A percentile compares a stretch with the other conserved stretches of the same genome.
Conservation (phyloP, 257 asterid species). For the Vinca minor region DNA sequence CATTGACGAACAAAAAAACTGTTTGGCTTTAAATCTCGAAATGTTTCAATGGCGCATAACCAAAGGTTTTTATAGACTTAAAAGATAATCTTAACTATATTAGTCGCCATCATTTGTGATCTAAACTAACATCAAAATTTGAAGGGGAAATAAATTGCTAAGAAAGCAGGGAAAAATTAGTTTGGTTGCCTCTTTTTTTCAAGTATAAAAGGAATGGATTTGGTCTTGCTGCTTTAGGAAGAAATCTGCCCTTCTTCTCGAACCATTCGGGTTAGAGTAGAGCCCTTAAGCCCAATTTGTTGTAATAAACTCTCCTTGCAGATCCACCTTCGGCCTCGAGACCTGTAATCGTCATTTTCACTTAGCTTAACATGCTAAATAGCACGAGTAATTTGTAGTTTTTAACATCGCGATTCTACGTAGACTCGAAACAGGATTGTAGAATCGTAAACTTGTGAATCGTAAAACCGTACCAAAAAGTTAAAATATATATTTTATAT, state of each 20-base stretch:
- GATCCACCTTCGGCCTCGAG: slow-evolving; percentile 82
- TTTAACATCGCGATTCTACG: no score
- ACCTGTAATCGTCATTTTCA: slow-evolving; percentile 34
- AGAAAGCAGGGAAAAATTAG: slow-evolving; percentile 11
- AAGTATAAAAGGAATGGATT: slow-evolving; percentile 58
- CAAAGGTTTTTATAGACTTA: no score
- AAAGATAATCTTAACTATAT: not conserved
- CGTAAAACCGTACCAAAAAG: no score
- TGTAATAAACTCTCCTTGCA: slow-evolving; percentile 85
- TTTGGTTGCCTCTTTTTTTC: slow-evolving; percentile 33
- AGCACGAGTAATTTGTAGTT: not conserved
- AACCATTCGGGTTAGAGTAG: slow-evolving; percentile 93
- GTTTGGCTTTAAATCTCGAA: no score
- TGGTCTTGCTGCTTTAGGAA: slow-evolving; percentile 91
- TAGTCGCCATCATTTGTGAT: not conserved
- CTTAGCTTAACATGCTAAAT: not conserved
- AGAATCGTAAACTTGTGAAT: no score
- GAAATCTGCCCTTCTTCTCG: slow-evolving; percentile 85
- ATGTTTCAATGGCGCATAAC: no score
- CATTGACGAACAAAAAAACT: no score
- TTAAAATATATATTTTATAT: no score
- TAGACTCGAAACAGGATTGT: no score
- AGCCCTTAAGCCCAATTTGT: slow-evolving; percentile 75
- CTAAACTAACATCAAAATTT: not conserved
- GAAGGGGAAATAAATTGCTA: not conserved